Percentiles rank a stretch among this genome's conserved stretches.
Conservation (phyloP, 805 yeast genomes). For the Nakazawaea ambrosiae region DNA sequence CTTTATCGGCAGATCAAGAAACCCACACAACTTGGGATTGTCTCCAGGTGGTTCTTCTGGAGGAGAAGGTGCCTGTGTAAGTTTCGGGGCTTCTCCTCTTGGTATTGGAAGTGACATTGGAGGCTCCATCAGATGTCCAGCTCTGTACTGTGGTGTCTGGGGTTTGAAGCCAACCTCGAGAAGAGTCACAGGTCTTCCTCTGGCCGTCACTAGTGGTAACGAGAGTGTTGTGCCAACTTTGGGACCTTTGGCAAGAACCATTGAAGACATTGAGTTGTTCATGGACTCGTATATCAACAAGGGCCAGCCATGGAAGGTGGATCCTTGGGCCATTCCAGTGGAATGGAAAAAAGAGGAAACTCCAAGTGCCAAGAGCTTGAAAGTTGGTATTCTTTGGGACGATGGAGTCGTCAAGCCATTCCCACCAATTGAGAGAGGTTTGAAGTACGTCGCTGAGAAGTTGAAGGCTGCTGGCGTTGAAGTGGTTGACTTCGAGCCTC, state of each 20-base stretch:
- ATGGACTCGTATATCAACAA: constrained; percentile 55
- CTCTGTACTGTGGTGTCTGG: constrained; percentile 54
- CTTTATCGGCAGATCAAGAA: constrained; percentile 52
- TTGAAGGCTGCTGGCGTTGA: constrained; percentile 53
- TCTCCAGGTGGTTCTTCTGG: constrained; percentile 72
- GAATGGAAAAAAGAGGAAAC: constrained; percentile 43
- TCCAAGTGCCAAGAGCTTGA: constrained; percentile 35
- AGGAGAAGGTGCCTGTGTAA: constrained; percentile 63
- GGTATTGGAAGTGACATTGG: constrained; percentile 72
- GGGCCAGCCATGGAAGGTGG: constrained; percentile 58
- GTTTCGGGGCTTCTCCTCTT: constrained; percentile 50
- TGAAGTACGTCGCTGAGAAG: constrained; percentile 46
- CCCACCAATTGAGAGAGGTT: constrained; percentile 56
- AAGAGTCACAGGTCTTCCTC: constrained; percentile 37
- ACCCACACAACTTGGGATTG: constrained; percentile 48
- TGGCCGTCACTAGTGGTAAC: constrained; percentile 54
- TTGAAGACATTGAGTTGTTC: constrained; percentile 62
- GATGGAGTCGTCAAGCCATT: constrained; percentile 62
- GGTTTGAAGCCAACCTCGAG: constrained; percentile 61
- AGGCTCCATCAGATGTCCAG: constrained; percentile 63
- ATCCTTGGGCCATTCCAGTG: constrained; percentile 38
- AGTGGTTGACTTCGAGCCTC: constrained; percentile 49
- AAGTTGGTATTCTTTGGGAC: constrained; percentile 56
- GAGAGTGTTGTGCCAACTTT: constrained; percentile 58
- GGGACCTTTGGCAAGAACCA: constrained; percentile 61